Conservation (phyloP, 2,329 filamentous ascomycete genomes). For the Fusarium nematophilum region DNA sequence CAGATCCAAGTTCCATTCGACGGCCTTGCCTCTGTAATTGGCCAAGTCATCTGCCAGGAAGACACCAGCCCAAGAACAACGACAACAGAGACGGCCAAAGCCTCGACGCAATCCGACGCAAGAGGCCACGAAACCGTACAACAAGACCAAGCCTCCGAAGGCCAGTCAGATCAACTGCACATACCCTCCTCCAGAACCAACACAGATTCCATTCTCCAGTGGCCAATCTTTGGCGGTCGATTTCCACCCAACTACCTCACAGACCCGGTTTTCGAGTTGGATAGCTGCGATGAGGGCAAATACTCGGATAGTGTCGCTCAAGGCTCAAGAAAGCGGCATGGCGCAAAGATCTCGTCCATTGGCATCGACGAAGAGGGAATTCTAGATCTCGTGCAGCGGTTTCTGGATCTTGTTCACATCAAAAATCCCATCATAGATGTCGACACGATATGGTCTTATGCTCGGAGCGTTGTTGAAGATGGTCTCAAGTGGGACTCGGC, state of each 20-base stretch:
- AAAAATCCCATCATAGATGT: too few species aligned
- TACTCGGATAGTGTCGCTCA: background rate
- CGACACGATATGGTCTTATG: too few species aligned
- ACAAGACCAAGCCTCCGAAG: background rate
- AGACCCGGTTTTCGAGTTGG: constrained; percentile 9
- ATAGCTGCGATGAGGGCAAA: background rate
- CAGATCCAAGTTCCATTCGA: background rate
- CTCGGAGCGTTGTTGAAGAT: too few species aligned
- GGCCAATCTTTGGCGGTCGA: constrained; percentile 10
- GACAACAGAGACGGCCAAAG: too few species aligned
- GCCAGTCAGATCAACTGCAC: constrained; percentile 5
- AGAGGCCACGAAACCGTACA: too few species aligned
- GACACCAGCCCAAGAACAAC: too few species aligned
- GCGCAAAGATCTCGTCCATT: background rate
- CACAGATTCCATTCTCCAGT: constrained; percentile 13
- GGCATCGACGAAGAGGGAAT: background rate
- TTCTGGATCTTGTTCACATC: too few species aligned
- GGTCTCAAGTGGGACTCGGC: too few species aligned
- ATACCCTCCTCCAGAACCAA: constrained; percentile 16
- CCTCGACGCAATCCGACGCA: too few species aligned
- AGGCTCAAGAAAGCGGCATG: background rate
- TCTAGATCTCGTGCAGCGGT: too few species aligned
- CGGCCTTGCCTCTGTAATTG: too few species aligned
- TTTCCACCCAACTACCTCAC: constrained; percentile 20
- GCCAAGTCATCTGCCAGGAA: too few species aligned